phyloP scores from a whole-genome alignment of 2,329 filamentous ascomycete species.

The Pezicula rhizophila region DNA sequence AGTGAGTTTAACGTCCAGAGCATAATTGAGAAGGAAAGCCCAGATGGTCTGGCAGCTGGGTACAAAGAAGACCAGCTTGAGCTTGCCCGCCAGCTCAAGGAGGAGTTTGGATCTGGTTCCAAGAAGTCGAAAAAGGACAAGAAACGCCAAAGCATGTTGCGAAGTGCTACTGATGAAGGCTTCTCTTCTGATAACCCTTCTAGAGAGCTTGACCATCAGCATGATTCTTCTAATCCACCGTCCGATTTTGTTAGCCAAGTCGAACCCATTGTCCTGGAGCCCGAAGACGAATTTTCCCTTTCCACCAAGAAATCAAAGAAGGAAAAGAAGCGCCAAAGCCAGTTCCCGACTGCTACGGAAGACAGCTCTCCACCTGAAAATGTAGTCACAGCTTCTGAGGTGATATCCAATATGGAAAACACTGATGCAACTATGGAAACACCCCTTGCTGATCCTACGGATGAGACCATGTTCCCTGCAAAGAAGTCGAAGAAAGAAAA shows the following conservation, averaged over 20 bases:
- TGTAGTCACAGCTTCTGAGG: neutral
- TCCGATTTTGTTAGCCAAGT: neutral
- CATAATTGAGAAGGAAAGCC: neutral
- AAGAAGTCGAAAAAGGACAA: conserved; percentile 30
- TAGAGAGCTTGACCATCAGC: conserved; percentile 5
- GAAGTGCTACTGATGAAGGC: conserved; percentile 12
- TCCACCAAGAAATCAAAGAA: conserved; percentile 17
- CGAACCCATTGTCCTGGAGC: conserved; percentile 6
- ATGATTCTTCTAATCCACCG: too few species aligned
- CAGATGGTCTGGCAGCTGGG: conserved; percentile 13
- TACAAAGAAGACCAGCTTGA: conserved; percentile 22
- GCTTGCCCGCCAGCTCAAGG: conserved; percentile 22
- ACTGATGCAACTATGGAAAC: neutral
- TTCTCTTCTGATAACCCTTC: conserved; percentile 6
- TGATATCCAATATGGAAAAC: neutral
- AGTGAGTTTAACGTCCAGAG: too few species aligned
- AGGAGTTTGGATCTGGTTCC: conserved; percentile 22
- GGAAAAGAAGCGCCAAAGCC: conserved; percentile 4
- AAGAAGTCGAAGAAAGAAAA: conserved; percentile 12
- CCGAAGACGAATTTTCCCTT: conserved; percentile 13
- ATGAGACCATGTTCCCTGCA: neutral
- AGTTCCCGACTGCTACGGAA: neutral
- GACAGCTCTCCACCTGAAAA: neutral
- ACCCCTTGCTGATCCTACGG: neutral
- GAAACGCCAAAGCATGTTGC: conserved; percentile 14